Evolutionary conservation across 352 stramenopile species (phyloP).

Genomic region (Phytophthora vignae): DNA sequence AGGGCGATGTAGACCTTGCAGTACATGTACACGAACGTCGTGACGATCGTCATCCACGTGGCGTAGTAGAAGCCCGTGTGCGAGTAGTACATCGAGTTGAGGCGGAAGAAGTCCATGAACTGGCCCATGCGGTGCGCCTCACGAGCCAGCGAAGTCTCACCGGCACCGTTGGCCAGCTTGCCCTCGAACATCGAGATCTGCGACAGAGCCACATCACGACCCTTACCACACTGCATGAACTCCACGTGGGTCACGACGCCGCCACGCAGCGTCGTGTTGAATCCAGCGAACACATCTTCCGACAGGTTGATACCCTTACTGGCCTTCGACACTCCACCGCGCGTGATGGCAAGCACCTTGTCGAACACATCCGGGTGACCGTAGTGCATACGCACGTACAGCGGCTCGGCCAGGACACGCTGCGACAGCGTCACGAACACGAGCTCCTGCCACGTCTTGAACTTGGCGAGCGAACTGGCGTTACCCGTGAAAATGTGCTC

Average conservation of each 20-base stretch:
- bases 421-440: slow-evolving; percentile 89
- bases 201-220: slow-evolving; percentile 83
- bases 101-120: slow-evolving; percentile 88
- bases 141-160: slow-evolving; percentile 78
- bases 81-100: slow-evolving; percentile 91
- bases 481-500: slow-evolving; percentile 91
- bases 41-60: slow-evolving; percentile 91
- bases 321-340: slow-evolving; percentile 80
- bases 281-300: slow-evolving; percentile 88
- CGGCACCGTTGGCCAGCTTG: slow-evolving; percentile 85
- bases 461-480: slow-evolving; percentile 84
- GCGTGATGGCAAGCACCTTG: slow-evolving; percentile 79
- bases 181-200: slow-evolving; percentile 91
- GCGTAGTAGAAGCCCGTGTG: slow-evolving; percentile 90
- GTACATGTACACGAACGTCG: slow-evolving; percentile 90
- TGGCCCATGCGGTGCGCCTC: slow-evolving; percentile 88
- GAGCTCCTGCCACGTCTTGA: slow-evolving; percentile 87
- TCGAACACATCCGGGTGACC: slow-evolving; percentile 88
- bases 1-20: slow-evolving; percentile 85
- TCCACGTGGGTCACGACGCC: slow-evolving; percentile 85
- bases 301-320: slow-evolving; percentile 89
- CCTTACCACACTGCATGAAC: slow-evolving; percentile 90
- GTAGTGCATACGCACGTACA: slow-evolving; percentile 88
- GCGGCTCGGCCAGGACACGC: slow-evolving; percentile 75
- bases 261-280: slow-evolving; percentile 81